Base-by-base conservation (phyloP, 768 basidiomycete genomes). In the Rubroboletus satanas region DNA sequence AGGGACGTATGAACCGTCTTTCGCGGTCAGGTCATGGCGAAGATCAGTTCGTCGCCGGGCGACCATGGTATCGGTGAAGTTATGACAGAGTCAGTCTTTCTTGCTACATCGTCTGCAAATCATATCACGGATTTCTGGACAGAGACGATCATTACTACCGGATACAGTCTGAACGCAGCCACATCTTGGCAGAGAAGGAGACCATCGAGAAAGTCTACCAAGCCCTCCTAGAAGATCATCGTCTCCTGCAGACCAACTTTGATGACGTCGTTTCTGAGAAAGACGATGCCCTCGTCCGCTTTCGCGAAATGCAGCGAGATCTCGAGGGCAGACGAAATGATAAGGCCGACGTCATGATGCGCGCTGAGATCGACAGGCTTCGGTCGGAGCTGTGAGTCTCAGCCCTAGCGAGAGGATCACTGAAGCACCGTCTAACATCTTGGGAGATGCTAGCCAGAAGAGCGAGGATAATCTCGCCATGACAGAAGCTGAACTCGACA, bases 71-170 rank as follows among this genome's bases (percentile, higher is more conserved):
- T 74, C n/a, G 73, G 77, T 14, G 85, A 87, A 59, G 76, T 73
- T 35, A 91, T 86, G 85, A 91, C 87, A 15, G 91, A 92, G 89
- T 93, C 60, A 55, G 87, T 77, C n/a, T 37, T 38, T 52, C 21
- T 23, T 18, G 50, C n/a, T 35, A 31, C 37, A 31, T 8, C 48
- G 8, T 51, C 47, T 57, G 54, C 55, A 15, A 21, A 47, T 54
- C 53, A 44, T 41, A 49, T 37, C 59, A 55, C 50, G 54, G 60
- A 43, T 35, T 45, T 45, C 48, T 41, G 54, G 6, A 54, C 66
- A 91, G 90, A 70, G 91, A 93, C 66, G 90, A 93, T 67, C 91
- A 93, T 61, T 94, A 90, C 68, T 93, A 93, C 69, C 80, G 79
- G 49, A 84, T 93, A 52, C 92, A 93, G 64, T 87, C 81, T 5